Evolutionary conservation across 495 filamentous ascomycete genomes (phyloP).

Genomic region (Penicillium fimorum): DNA sequence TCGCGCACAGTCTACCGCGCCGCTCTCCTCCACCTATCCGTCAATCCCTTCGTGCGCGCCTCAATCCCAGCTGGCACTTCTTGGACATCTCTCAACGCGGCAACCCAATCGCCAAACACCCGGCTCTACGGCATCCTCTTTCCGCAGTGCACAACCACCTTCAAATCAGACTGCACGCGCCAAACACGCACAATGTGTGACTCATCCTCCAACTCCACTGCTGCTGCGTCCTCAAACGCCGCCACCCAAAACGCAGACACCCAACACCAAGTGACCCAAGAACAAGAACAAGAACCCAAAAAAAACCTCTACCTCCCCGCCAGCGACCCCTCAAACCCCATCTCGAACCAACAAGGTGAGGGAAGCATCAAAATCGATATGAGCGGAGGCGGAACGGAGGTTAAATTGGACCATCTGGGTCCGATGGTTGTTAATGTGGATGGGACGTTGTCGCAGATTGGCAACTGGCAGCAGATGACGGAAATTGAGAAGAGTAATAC

Average conservation of each 20-base stretch:
- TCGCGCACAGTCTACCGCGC: constrained; percentile 32
- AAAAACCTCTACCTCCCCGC: constrained; percentile 30
- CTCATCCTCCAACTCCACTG: constrained; percentile 8
- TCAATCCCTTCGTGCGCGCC: constrained; percentile 26
- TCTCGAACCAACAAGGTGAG: constrained; percentile 8
- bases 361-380: constrained; percentile 42
- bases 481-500: constrained; percentile 61
- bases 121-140: constrained; percentile 26
- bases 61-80: constrained; percentile 8
- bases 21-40: constrained; percentile 31
- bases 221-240: neutral
- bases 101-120: constrained; percentile 6
- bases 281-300: constrained; percentile 16
- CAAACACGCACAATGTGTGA: constrained; percentile 23
- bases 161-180: constrained; percentile 3
- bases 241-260: neutral
- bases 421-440: constrained; percentile 68
- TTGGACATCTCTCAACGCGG: constrained; percentile 3
- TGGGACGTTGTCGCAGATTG: constrained; percentile 61
- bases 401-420: constrained; percentile 58
- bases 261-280: constrained; percentile 12
- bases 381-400: constrained; percentile 41
- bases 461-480: constrained; percentile 67
- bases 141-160: constrained; percentile 23
- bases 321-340: constrained; percentile 17